Percentiles rank a stretch among this genome's conserved stretches.
Evolutionary conservation across 2,329 filamentous ascomycete species (phyloP).

Genomic region (Colletotrichum sp.): DNA sequence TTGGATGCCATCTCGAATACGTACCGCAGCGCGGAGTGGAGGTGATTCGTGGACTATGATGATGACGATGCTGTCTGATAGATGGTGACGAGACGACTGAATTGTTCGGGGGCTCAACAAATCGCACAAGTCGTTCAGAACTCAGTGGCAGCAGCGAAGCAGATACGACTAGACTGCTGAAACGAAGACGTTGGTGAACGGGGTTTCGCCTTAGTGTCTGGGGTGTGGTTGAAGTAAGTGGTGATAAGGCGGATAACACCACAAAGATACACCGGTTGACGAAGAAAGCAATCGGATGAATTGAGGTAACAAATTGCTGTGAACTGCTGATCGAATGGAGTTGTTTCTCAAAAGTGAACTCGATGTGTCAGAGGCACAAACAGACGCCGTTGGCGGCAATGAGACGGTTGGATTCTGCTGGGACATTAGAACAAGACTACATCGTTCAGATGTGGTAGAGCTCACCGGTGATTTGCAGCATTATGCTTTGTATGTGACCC

Average conservation of each 20-base stretch:
- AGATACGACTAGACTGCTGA: not conserved
- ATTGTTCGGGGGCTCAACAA: not conserved
- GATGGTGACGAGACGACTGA: not conserved
- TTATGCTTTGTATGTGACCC: not conserved
- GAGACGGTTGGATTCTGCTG: not conserved
- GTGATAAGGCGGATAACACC: not conserved
- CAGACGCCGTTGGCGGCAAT: not conserved
- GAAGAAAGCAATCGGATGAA: not conserved
- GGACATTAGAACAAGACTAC: not conserved
- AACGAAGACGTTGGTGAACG: not conserved
- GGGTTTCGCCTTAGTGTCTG: not conserved
- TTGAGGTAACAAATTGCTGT: not conserved
- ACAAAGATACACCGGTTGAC: not conserved
- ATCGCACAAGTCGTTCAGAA: not conserved
- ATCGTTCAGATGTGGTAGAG: not conserved
- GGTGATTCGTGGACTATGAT: not conserved
- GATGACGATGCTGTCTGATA: not conserved
- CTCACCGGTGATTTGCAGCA: constrained; percentile 3
- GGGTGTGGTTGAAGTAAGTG: not conserved
- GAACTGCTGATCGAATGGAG: not conserved
- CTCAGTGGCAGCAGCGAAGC: not conserved
- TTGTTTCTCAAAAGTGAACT: not conserved
- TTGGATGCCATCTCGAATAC: not conserved
- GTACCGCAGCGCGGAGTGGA: not conserved
- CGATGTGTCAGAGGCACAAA: not conserved